Percentiles rank a stretch among this genome's conserved stretches.
phyloP scores from a whole-genome alignment of 108 stramenopile genomes.

The Mayamaea pseudoterrestris region DNA sequence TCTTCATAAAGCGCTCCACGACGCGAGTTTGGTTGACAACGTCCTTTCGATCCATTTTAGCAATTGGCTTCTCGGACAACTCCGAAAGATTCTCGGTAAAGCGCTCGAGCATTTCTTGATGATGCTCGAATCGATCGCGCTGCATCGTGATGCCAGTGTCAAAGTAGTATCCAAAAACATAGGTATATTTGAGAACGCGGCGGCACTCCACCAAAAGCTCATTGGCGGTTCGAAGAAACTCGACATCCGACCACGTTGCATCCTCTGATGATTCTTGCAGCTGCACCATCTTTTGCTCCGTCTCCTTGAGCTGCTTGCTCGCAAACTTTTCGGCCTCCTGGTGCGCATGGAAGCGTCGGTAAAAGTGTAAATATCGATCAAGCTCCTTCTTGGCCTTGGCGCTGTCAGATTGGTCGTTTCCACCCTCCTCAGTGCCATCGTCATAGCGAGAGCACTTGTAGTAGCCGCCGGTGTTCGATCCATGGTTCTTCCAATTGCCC shows the following conservation, averaged over 20 bases:
- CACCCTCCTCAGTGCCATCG: slow-evolving; percentile 8
- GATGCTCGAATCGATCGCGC: slow-evolving; percentile 93
- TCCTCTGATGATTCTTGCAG: slow-evolving; percentile 78
- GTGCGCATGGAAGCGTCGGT: slow-evolving; percentile 93
- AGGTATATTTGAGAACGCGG: slow-evolving; percentile 94
- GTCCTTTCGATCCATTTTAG: slow-evolving; percentile 85
- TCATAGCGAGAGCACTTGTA: slow-evolving; percentile 97
- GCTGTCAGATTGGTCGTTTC: slow-evolving; percentile 57
- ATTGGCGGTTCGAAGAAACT: slow-evolving; percentile 92
- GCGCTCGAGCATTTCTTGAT: slow-evolving; percentile 96
- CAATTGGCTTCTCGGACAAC: slow-evolving; percentile 71
- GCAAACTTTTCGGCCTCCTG: slow-evolving; percentile 88
- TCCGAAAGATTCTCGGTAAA: slow-evolving; percentile 92
- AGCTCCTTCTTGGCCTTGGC: slow-evolving; percentile 86
- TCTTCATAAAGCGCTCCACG: slow-evolving; percentile 86
- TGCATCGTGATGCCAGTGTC: slow-evolving; percentile 24
- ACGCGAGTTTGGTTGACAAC: slow-evolving; percentile 94
- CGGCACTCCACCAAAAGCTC: slow-evolving; percentile 95
- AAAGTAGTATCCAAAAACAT: slow-evolving; percentile 90
- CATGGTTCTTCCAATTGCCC: slow-evolving; percentile 92
- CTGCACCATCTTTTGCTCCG: slow-evolving; percentile 83
- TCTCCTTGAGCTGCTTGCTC: slow-evolving; percentile 68
- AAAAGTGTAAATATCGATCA: slow-evolving; percentile 98
- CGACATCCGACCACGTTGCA: slow-evolving; percentile 90
- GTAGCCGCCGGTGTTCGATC: slow-evolving; percentile 95